phyloP scores from a whole-genome alignment of 2,329 filamentous ascomycete species.

The Ophiostoma novo-ulmi region DNA sequence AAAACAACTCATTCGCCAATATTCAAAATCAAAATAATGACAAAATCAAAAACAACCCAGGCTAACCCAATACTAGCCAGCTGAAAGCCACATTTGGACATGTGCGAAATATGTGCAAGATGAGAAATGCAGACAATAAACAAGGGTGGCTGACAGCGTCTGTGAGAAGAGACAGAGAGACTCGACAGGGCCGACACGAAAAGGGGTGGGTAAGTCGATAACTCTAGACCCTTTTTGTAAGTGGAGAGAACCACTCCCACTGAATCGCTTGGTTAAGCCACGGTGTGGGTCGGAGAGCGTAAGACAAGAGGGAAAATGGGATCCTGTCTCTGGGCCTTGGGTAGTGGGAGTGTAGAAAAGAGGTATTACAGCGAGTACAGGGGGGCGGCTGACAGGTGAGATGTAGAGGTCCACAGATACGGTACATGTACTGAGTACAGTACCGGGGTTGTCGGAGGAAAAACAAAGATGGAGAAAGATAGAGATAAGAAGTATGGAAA shows the following conservation, averaged over 20 bases:
- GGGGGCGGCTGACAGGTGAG: background rate
- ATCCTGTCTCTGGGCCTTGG: background rate
- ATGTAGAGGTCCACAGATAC: background rate
- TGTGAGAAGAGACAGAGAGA: background rate
- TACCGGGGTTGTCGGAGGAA: background rate
- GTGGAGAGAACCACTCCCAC: background rate
- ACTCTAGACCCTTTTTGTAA: background rate
- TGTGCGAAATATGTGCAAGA: conserved; percentile 7
- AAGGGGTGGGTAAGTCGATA: background rate
- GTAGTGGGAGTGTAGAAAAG: background rate
- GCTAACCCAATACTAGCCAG: background rate
- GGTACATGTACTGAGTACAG: background rate
- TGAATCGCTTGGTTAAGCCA: background rate
- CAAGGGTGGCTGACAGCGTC: background rate
- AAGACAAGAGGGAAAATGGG: background rate
- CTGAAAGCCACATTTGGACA: background rate
- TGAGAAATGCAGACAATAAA: conserved; percentile 6
- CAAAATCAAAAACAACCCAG: background rate
- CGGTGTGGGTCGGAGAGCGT: background rate
- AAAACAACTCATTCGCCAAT: background rate
- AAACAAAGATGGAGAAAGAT: background rate
- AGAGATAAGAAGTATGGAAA: background rate
- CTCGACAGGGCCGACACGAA: background rate
- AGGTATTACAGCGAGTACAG: background rate
- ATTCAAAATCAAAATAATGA: background rate